phyloP scores from a whole-genome alignment of 2,329 filamentous ascomycete genomes.

The Trichoderma gracile region DNA sequence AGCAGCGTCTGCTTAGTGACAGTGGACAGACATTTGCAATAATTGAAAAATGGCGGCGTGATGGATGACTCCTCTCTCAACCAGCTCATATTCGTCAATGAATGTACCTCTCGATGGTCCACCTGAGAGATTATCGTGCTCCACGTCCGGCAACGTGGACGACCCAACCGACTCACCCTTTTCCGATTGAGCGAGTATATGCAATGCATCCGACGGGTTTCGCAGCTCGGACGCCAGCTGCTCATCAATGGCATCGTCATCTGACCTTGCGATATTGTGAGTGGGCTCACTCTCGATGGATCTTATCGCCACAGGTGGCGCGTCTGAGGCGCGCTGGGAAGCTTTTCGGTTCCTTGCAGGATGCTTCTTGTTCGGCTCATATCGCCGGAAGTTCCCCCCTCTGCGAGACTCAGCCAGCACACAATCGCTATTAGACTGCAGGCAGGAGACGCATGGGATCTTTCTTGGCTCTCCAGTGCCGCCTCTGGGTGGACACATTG shows the following conservation, averaged over 20 bases:
- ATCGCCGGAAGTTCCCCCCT: constrained; percentile 9
- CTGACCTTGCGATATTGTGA: background rate
- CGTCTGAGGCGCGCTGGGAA: background rate
- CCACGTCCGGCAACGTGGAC: background rate
- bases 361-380: background rate
- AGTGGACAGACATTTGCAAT: background rate
- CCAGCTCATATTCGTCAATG: constrained; percentile 3
- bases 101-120: background rate
- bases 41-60: background rate
- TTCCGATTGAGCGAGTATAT: constrained; percentile 10
- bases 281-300: background rate
- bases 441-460: background rate
- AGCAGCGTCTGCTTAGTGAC: background rate
- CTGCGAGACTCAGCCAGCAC: constrained; percentile 4
- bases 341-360: background rate
- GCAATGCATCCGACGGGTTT: constrained; percentile 12
- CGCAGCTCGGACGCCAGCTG: constrained; percentile 4
- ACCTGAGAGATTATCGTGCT: background rate
- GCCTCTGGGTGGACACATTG: background rate
- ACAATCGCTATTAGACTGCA: constrained; percentile 6
- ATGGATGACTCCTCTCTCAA: background rate
- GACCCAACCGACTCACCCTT: background rate
- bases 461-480: constrained; percentile 6
- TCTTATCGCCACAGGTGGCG: background rate
- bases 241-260: background rate